Percentiles rank a stretch among this genome's conserved stretches.
Conservation (phyloP, 192 early-diverging fungal species). For the Linnemannia exigua region DNA sequence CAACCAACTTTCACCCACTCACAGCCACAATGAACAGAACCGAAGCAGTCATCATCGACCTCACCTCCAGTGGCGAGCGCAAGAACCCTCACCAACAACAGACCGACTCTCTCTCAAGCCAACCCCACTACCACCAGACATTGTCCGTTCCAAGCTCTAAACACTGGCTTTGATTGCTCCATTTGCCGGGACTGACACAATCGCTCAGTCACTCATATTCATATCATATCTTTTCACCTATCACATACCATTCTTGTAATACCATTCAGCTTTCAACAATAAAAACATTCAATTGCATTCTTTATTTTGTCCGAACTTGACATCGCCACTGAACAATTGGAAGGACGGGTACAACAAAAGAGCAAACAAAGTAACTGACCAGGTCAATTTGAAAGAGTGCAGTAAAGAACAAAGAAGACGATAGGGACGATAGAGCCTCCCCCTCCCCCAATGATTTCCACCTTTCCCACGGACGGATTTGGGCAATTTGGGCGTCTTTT, state of each 20-base stretch:
- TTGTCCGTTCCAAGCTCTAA: not conserved
- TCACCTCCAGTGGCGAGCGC: not conserved
- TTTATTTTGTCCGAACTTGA: not conserved
- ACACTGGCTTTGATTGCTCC: not conserved
- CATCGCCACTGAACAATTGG: not conserved
- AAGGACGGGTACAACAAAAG: not conserved
- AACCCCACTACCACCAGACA: not conserved
- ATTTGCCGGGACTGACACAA: no score
- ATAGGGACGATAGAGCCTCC: not conserved
- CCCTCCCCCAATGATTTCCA: not conserved
- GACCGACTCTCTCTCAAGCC: not conserved
- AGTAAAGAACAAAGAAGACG: not conserved
- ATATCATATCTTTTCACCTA: not conserved
- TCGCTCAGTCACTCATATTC: not conserved
- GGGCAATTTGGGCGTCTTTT: not conserved
- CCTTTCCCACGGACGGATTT: conserved; percentile 7
- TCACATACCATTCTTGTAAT: not conserved
- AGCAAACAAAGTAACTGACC: not conserved
- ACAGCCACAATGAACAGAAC: not conserved
- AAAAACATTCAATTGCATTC: not conserved
- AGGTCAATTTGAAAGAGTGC: no score
- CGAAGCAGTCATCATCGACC: conserved; percentile 9
- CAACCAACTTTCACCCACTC: no score
- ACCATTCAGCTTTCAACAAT: not conserved
- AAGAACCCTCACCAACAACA: not conserved